A percentile compares a stretch with the other conserved stretches of the same genome.
These are phyloP conservation scores for Hericium rajendrae DNA, from an alignment of 768 basidiomycete genomes.

Conservation along the genomic window DNA sequence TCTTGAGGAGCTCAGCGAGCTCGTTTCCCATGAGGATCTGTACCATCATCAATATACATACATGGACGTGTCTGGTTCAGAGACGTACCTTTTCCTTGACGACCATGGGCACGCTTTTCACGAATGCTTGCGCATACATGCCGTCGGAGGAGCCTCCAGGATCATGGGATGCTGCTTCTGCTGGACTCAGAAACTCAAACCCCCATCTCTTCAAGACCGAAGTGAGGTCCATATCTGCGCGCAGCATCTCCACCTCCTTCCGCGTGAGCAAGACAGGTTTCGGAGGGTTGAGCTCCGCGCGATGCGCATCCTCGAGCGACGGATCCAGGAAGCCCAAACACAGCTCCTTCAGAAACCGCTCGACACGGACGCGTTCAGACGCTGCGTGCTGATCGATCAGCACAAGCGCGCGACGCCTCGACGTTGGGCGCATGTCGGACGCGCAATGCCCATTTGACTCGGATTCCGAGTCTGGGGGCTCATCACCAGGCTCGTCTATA, in stretches of 20 bases:
- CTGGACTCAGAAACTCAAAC: conserved; percentile 37
- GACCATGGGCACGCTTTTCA: conserved; percentile 57
- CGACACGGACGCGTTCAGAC: conserved; percentile 92
- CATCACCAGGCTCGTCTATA: conserved; percentile 24
- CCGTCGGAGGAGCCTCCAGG: conserved; percentile 14
- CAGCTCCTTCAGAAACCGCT: conserved; percentile 65
- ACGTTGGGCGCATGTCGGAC: conserved; percentile 8
- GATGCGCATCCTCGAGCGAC: conserved; percentile 25
- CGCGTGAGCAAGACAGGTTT: conserved; percentile 55
- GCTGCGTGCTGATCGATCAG: conserved; percentile 97
- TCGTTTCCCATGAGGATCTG: conserved; percentile 63
- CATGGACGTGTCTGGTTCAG: conserved; percentile 3
- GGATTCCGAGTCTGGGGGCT: conserved; percentile 11
- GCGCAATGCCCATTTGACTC: neutral
- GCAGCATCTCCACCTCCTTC: conserved; percentile 48
- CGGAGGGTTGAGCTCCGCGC: conserved; percentile 40
- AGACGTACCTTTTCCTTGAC: conserved; percentile 54
- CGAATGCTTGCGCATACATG: conserved; percentile 55
- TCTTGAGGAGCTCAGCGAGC: conserved; percentile 66
- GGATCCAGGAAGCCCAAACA: conserved; percentile 53
- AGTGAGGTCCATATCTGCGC: conserved; percentile 29
- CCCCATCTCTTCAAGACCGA: conserved; percentile 62
- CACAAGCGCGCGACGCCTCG: conserved; percentile 35
- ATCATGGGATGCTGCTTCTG: conserved; percentile 15
- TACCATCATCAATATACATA: conserved; percentile 5